Percentiles rank a stretch among this genome's conserved stretches.
These are phyloP conservation scores for Candida coleopterorum DNA, from an alignment of 805 yeast species.

Conservation along the genomic window DNA sequence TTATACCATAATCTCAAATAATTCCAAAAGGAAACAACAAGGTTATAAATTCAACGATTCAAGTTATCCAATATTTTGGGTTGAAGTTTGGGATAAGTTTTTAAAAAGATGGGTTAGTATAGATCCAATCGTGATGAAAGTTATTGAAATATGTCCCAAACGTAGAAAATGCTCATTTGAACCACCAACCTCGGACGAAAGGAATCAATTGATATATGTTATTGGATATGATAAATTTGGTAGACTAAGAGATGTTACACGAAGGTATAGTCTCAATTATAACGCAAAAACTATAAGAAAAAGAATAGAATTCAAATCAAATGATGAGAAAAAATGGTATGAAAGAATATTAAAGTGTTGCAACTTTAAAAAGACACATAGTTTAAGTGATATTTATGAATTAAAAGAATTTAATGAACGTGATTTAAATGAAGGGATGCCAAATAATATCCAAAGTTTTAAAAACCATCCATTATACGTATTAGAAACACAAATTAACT, in stretches of 20 bases:
- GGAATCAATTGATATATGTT: slow-evolving; percentile 66
- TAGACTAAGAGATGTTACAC: slow-evolving; percentile 74
- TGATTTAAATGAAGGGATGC: slow-evolving; percentile 79
- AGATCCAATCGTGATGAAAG: slow-evolving; percentile 67
- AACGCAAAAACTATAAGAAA: slow-evolving; percentile 74
- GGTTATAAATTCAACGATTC: slow-evolving; percentile 13
- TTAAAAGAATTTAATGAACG: slow-evolving; percentile 55
- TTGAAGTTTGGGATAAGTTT: slow-evolving; percentile 84
- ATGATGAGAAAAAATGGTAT: slow-evolving; percentile 60
- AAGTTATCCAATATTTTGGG: slow-evolving; percentile 79
- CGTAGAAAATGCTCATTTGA: slow-evolving; percentile 56
- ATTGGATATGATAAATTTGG: slow-evolving; percentile 68
- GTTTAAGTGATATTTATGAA: slow-evolving; percentile 49
- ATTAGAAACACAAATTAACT: slow-evolving; percentile 65
- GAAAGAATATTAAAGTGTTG: slow-evolving; percentile 26
- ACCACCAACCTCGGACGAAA: slow-evolving; percentile 59
- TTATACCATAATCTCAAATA: slow-evolving; percentile 40
- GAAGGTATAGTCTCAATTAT: slow-evolving; percentile 68
- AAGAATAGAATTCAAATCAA: slow-evolving; percentile 55
- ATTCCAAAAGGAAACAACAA: slow-evolving; percentile 9
- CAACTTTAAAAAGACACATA: slow-evolving; percentile 14
- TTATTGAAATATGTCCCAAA: slow-evolving; percentile 57
- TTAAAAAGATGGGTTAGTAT: slow-evolving; percentile 75
- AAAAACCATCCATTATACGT: slow-evolving; percentile 84
- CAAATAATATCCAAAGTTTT: slow-evolving; percentile 76